These are phyloP conservation scores for Sclerotinia borealis DNA, from an alignment of 2,329 filamentous ascomycete species.

Conservation along the genomic window DNA sequence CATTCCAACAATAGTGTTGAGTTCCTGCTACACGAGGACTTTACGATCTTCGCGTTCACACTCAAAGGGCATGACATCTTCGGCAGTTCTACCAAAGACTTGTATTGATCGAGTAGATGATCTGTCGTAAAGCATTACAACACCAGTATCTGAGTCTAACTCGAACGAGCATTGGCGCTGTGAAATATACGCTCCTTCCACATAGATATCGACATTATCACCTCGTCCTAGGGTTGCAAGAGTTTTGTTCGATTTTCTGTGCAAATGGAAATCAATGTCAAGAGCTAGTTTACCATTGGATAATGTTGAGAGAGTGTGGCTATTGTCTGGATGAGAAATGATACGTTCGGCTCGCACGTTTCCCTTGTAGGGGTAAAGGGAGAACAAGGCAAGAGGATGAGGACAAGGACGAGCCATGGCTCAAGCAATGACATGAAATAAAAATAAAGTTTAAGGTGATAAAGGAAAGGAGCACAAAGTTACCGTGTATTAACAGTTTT, in stretches of 20 bases:
- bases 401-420: constrained; percentile 5
- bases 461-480: no score
- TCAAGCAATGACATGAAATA: background rate
- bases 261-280: constrained; percentile 8
- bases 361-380: background rate
- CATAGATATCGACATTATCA: constrained; percentile 3
- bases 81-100: constrained; percentile 12
- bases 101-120: constrained; percentile 2
- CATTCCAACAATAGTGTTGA: constrained; percentile 16
- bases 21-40: constrained; percentile 9
- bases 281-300: background rate
- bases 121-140: constrained; percentile 12
- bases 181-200: constrained; percentile 9
- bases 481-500: no score
- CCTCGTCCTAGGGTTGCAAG: constrained; percentile 9
- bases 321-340: constrained; percentile 2
- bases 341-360: background rate
- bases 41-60: background rate
- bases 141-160: background rate
- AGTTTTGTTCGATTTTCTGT: background rate
- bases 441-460: no score
- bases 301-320: constrained; percentile 1
- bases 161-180: constrained; percentile 12
- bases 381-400: constrained; percentile 13
- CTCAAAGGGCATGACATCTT: constrained; percentile 13